Evolutionary conservation across 2,329 filamentous ascomycete species (phyloP), one percentile per base, ranked within the genome.

Genomic region (Tympanopsis confertula): DNA sequence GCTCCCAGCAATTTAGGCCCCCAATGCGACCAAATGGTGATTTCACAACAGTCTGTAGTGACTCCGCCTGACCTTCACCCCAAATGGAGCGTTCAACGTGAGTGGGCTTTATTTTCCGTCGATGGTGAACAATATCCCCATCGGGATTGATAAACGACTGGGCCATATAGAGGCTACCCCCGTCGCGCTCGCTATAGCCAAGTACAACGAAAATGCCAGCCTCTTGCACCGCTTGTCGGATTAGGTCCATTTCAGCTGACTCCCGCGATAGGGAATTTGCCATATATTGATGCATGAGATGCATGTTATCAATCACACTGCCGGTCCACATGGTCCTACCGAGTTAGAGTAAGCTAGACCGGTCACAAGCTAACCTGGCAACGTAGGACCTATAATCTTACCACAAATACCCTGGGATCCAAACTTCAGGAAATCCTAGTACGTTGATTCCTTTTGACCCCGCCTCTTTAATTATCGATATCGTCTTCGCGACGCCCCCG

Each of bases 1-100:
- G 67, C 46, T 74, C 68, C 67, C 68, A 74, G 53, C 69, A 74
- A 45, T 70, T 71, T 19, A 75, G 54, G 3, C 63, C 64, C 0
- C 71, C 71, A 4, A 75, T 58, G 3, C 65, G 64, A 2, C 68
- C 70, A 36, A 71, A 66, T 1, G 59, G 56, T 1, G 65, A 65
- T 29, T 68, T 58, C 4, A 65, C 60, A 0, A 74, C 71, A 28
- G 63, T 65, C 41, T 62, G 61, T 35, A 71, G 66, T n/a, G 70
- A 69, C 26, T 74, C 68, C 2, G 68, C 72, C 1, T 69, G 62
- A 2, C 69, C 71, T 36, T 76, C 72, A 2, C 71, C 71, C 46
- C 69, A 77, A 30, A 65, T 51, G 5, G 62, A 52, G 4, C 61
- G 52, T 48, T 66, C 63, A 26, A 65, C 58, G 37, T 65, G 62